Evolutionary conservation across 2,329 filamentous ascomycete species (phyloP), one percentile per base, ranked within the genome.

Genomic region (Septoria linicola): DNA sequence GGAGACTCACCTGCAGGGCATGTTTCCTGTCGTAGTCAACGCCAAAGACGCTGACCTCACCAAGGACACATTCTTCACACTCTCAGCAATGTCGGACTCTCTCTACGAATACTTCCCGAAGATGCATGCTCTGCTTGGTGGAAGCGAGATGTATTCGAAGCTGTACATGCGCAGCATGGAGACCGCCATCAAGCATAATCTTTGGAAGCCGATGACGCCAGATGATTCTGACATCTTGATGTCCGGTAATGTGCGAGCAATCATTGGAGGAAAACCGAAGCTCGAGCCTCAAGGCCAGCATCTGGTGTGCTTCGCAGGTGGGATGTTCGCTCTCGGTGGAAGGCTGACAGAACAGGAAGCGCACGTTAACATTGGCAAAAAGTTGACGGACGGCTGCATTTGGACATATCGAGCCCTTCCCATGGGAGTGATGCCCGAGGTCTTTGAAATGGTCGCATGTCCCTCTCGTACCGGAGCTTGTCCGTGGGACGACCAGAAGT

Each of bases 341-440:
- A 80, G 59, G 37, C 62, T 83, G 1, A 83, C 83, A 63, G 68
- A 73, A 11, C 71, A 78, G n/a, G 67, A 76, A 2, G 68, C 69
- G 13, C 80, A 84, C 58, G 69, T 84, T 54, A 69, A 74, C 1
- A 75, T 83, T 44, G 82, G 79, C 8, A 70, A 73, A 36, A 79
- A 81, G 60, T 69, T 84, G 39, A 79, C 80, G 0, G 76, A 84
- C 49, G 78, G 78, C 3, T 84, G 81, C 62, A 76, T 83, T n/a
- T 84, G 80, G 80, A 76, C 80, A 1, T 84, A 84, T 64, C 74
- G 77, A 56, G 70, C 74, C 8, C 77, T 78, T 4, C 75, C 76
- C 1, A 71, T 77, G 2, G 80, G 81, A 4, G 77, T 84, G 52
- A 84, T 84, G 81, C 80, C 81, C 1, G 82, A 84, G 62, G 66